phyloP scores from a whole-genome alignment of 140 eudicot genomes.

The Bidens hawaiensis region DNA sequence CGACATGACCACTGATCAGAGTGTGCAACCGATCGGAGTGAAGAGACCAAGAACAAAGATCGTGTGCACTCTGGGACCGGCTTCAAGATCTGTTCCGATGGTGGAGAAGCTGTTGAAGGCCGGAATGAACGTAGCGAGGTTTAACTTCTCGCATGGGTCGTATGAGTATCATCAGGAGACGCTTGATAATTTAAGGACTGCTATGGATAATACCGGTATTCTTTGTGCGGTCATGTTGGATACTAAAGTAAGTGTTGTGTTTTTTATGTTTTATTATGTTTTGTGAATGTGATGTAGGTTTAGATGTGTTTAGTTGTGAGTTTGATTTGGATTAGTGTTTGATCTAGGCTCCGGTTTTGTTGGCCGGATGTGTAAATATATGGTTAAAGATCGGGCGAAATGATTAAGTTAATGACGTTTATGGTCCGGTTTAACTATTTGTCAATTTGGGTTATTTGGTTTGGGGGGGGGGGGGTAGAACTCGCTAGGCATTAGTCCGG shows the following conservation, averaged over 20 bases:
- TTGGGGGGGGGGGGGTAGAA: too few relatives aligned
- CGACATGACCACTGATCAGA: slow-evolving; percentile 29
- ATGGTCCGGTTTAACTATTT: too few relatives aligned
- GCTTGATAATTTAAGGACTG: slow-evolving; percentile 46
- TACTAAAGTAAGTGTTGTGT: slow-evolving; percentile 44
- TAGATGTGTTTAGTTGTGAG: slow-evolving; percentile 13
- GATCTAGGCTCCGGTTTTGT: slow-evolving; percentile 6
- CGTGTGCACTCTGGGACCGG: slow-evolving; percentile 68
- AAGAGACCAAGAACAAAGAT: slow-evolving; percentile 59
- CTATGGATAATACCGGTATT: slow-evolving; percentile 58
- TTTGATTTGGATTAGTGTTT: neutral
- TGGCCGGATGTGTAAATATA: too few relatives aligned
- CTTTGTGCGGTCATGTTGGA: slow-evolving; percentile 76
- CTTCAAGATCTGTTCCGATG: slow-evolving; percentile 60
- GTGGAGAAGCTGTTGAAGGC: slow-evolving; percentile 56
- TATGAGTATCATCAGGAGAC: slow-evolving; percentile 68
- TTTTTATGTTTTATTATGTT: neutral
- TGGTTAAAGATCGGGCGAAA: too few relatives aligned
- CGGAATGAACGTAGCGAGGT: slow-evolving; percentile 67
- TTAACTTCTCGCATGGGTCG: slow-evolving; percentile 65
- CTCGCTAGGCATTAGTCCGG: too few relatives aligned
- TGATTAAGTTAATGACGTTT: too few relatives aligned
- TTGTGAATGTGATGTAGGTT: too few relatives aligned
- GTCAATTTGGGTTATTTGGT: too few relatives aligned
- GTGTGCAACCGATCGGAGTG: slow-evolving; percentile 29